A percentile compares a stretch with the other conserved stretches of the same genome.
phyloP scores from a whole-genome alignment of 495 filamentous ascomycete species.

The Bacidia gigantensis region DNA sequence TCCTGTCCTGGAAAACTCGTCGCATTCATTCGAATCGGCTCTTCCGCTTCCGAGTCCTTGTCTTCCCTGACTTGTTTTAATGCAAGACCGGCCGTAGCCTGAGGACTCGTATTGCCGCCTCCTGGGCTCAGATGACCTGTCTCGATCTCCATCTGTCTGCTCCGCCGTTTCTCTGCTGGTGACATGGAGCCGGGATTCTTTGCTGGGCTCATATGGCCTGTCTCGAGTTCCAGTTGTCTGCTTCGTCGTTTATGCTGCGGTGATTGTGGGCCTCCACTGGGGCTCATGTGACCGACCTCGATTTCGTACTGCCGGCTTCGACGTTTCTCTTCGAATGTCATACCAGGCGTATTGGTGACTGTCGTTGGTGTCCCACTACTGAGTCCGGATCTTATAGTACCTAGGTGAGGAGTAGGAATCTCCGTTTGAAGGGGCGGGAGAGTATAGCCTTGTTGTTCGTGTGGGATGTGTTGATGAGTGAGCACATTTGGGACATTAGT shows the following conservation, averaged over 20 bases:
- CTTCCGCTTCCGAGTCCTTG: slow-evolving; percentile 35
- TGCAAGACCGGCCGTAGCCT: not conserved
- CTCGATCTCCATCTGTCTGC: slow-evolving; percentile 20
- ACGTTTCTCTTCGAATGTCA: not conserved
- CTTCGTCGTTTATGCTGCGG: slow-evolving; percentile 23
- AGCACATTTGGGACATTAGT: slow-evolving; percentile 3
- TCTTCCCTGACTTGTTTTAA: not conserved
- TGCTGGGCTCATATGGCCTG: slow-evolving; percentile 7
- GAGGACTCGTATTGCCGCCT: slow-evolving; percentile 4
- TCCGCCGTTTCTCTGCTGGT: slow-evolving; percentile 23
- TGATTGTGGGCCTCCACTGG: slow-evolving; percentile 8
- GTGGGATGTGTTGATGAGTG: not conserved
- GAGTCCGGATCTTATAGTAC: slow-evolving; percentile 4
- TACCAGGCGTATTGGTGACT: not conserved
- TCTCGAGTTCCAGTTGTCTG: slow-evolving; percentile 19
- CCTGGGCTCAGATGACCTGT: slow-evolving; percentile 9
- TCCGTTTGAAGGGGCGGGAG: slow-evolving; percentile 17
- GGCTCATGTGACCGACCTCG: slow-evolving; percentile 12
- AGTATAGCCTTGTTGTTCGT: slow-evolving; percentile 7
- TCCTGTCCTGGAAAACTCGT: slow-evolving; percentile 74
- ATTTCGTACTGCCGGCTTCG: slow-evolving; percentile 18
- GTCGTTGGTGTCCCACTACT: slow-evolving; percentile 1
- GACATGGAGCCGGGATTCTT: slow-evolving; percentile 2
- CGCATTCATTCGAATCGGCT: slow-evolving; percentile 54
- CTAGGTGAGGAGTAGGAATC: not conserved